These are phyloP conservation scores for Dendrostoma leiphaemia DNA, from an alignment of 2,329 filamentous ascomycete genomes.

Conservation along the genomic window DNA sequence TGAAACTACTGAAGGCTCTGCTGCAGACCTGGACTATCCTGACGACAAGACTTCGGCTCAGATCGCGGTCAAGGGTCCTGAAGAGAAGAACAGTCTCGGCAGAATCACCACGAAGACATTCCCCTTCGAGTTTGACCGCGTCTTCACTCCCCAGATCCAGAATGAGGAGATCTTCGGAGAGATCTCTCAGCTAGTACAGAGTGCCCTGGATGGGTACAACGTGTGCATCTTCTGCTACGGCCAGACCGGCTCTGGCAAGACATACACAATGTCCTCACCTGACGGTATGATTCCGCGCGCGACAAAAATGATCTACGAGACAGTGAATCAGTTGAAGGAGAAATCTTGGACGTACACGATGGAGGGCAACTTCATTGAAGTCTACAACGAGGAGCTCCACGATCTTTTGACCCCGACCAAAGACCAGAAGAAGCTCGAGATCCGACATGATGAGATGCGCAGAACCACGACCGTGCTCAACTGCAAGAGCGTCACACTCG, in stretches of 20 bases:
- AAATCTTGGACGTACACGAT: constrained; percentile 95
- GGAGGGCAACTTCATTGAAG: constrained; percentile 93
- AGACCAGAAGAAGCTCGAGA: constrained; percentile 80
- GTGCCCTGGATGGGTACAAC: constrained; percentile 94
- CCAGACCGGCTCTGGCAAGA: constrained; percentile 96
- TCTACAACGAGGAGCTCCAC: constrained; percentile 97
- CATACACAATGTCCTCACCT: constrained; percentile 85
- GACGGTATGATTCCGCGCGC: constrained; percentile 96
- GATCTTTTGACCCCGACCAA: constrained; percentile 69
- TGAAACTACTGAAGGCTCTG: constrained; percentile 55
- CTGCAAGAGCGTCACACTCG: constrained; percentile 71
- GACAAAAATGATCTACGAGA: constrained; percentile 90
- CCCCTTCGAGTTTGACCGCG: constrained; percentile 87
- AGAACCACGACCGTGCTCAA: constrained; percentile 82
- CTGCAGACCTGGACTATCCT: constrained; percentile 76
- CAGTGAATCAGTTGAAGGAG: constrained; percentile 76
- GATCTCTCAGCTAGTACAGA: constrained; percentile 95
- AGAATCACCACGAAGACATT: constrained; percentile 75
- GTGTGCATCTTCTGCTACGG: constrained; percentile 99
- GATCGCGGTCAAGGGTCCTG: constrained; percentile 78
- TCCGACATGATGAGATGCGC: constrained; percentile 78
- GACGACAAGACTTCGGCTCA: constrained; percentile 84
- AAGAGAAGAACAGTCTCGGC: constrained; percentile 78
- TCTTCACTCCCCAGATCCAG: constrained; percentile 74
- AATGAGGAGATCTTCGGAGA: constrained; percentile 93